Conservation (phyloP, 1,284 basidiomycete species). For the Neonothopanus nambi region DNA sequence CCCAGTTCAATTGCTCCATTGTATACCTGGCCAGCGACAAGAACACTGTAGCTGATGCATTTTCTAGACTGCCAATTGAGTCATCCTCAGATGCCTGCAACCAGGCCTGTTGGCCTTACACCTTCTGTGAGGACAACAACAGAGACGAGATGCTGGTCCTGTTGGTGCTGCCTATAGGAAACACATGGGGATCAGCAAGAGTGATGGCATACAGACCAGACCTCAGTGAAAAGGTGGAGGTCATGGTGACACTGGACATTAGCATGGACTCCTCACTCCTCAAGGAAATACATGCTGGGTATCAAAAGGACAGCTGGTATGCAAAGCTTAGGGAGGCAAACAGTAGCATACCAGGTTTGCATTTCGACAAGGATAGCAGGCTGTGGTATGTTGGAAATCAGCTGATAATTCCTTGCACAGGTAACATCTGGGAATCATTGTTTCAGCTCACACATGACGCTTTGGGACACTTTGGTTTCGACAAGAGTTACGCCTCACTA, state of each 20-base stretch:
- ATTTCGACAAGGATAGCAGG: constrained; percentile 8
- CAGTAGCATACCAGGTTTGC: constrained; percentile 17
- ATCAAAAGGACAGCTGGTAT: too few relatives aligned
- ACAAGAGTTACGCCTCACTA: constrained; percentile 27
- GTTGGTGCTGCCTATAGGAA: neutral
- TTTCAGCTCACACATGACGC: constrained; percentile 28
- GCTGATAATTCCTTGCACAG: constrained; percentile 31
- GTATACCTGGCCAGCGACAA: constrained; percentile 27
- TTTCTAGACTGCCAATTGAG: constrained; percentile 4
- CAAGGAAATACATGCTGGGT: too few relatives aligned
- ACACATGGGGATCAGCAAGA: neutral
- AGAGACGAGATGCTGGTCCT: neutral
- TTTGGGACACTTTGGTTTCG: constrained; percentile 29
- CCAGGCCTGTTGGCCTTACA: neutral
- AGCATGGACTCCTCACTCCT: too few relatives aligned
- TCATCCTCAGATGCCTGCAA: neutral
- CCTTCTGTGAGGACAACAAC: neutral
- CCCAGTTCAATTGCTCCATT: constrained; percentile 35
- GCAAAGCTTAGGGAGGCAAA: neutral
- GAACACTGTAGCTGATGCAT: constrained; percentile 14
- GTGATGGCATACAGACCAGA: neutral
- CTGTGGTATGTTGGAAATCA: constrained; percentile 31
- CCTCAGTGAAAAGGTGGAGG: too few relatives aligned
- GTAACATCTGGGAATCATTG: constrained; percentile 16
- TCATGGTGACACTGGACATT: neutral